These are phyloP conservation scores for Geum urbanum DNA, from an alignment of 306 rosid genomes.

Conservation along the genomic window DNA sequence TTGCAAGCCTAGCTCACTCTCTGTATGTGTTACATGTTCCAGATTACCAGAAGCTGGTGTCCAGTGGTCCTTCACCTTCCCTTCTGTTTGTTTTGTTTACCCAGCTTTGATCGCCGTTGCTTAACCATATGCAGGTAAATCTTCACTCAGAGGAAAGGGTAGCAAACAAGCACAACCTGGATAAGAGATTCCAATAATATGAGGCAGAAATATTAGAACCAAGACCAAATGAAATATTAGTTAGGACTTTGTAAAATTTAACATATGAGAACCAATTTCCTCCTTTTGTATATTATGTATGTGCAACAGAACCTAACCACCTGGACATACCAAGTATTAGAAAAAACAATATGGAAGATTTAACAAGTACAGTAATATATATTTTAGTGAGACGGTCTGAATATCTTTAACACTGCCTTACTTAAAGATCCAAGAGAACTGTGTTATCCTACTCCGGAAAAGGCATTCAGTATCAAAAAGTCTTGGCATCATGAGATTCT, in stretches of 20 bases:
- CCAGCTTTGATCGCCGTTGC: slow-evolving; percentile 74
- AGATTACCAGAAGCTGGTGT: neutral
- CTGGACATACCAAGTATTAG: neutral
- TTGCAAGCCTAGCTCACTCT: neutral
- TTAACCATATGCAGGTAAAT: slow-evolving; percentile 83
- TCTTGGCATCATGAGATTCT: neutral
- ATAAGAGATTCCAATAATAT: slow-evolving; percentile 16
- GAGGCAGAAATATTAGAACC: neutral
- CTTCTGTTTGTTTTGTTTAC: slow-evolving; percentile 50
- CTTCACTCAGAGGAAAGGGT: slow-evolving; percentile 74
- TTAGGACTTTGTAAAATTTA: neutral
- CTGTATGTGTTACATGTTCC: neutral
- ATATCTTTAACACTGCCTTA: neutral
- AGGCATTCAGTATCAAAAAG: neutral
- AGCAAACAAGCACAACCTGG: slow-evolving; percentile 66
- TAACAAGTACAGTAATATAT: neutral
- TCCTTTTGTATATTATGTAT: neutral
- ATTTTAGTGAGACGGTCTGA: neutral
- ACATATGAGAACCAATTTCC: neutral
- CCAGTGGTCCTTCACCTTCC: slow-evolving; percentile 26
- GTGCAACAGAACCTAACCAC: neutral
- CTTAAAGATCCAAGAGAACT: slow-evolving; percentile 8
- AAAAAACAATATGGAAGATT: neutral
- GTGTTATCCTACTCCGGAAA: neutral
- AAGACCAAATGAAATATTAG: neutral